These are phyloP conservation scores for Pestalotiopsis sp. DNA, from an alignment of 2,329 filamentous ascomycete genomes.

Conservation along the genomic window DNA sequence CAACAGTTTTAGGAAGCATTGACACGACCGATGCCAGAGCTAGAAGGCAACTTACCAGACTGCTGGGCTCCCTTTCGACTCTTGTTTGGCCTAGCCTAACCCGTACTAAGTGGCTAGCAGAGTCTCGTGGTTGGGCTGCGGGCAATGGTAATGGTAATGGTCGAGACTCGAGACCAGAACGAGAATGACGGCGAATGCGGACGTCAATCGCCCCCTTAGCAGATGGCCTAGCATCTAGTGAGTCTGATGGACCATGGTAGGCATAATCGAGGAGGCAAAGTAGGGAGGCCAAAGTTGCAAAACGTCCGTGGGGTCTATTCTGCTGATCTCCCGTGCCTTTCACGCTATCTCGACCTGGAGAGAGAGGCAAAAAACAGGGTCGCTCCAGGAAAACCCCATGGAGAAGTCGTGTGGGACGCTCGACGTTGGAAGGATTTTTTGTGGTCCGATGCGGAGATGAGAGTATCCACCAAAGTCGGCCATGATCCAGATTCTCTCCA, in stretches of 20 bases:
- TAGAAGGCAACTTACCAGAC: background rate
- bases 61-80: background rate
- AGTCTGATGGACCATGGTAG: no score
- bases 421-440: background rate
- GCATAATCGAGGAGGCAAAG: no score
- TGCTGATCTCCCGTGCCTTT: background rate
- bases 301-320: background rate
- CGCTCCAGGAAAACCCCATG: background rate
- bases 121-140: background rate
- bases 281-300: background rate
- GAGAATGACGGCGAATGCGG: background rate
- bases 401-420: background rate
- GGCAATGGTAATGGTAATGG: background rate
- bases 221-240: no score
- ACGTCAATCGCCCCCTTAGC: background rate
- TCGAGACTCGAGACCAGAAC: background rate
- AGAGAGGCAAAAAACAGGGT: background rate
- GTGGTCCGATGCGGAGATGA: background rate
- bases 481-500: background rate
- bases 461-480: background rate
- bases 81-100: background rate
- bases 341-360: background rate
- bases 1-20: background rate
- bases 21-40: background rate
- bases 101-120: background rate